Base-by-base conservation (phyloP, 2,329 filamentous ascomycete genomes). In the Botrytis sinoallii region DNA sequence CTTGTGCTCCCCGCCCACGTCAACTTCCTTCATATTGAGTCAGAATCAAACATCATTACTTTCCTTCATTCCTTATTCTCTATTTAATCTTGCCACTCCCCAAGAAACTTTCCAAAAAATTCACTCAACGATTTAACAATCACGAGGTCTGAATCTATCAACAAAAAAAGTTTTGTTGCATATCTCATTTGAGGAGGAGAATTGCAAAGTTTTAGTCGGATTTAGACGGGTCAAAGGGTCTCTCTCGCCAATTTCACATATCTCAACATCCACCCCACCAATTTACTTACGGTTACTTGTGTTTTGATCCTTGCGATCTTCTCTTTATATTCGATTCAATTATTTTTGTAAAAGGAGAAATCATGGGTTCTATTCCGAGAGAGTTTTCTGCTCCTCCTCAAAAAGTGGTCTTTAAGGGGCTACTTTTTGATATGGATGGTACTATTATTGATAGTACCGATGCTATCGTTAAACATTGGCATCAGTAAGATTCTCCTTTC, bases 371-470 rank as follows among this genome's bases (percentile, higher is more conserved):
- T 35, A 64, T 71, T 63, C 40, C 75, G 35, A 63, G 72, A 73
- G 65, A 74, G 52, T 78, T 76, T 72, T 75, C 73, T 55, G 72
- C 73, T 52, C 71, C 78, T 48, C 77, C 79, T 63, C 75, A 77
- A 73, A 77, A 72, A 48, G 77, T 74, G 14, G 71, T 71, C 40
- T 80, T 80, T 57, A 77, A 77, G 29, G 78, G 78, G n/a, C 67
- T 80, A 4, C 73, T 80, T 57, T 81, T 93, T 79, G 92, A 94
- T 81, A 93, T 93, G 90, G 92, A 77, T 70, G 93, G 92, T 57
- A 95, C 93, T 29, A 92, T 95, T 76, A 94, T 95, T 79, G 93
- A 95, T 81, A 94, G 91, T 25, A 95, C 93, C 2, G 85, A 87
- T 32, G 93, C 93, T 14, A 91, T 96, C 59, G 86, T 90, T 70